Evolutionary conservation across 805 yeast genomes (phyloP).

Genomic region (Wickerhamiella cacticola): DNA sequence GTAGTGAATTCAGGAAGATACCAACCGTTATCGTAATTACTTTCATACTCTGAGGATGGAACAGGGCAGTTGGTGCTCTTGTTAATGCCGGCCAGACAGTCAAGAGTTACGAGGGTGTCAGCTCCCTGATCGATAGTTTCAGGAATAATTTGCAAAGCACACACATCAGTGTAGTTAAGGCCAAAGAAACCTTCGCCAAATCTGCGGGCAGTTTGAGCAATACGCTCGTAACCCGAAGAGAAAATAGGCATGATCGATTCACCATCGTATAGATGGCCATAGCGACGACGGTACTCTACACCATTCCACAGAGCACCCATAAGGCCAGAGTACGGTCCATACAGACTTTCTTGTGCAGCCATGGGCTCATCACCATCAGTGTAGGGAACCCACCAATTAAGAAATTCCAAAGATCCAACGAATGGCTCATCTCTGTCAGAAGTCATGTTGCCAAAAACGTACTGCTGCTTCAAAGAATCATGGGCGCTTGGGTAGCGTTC

Average conservation of each 20-base stretch:
- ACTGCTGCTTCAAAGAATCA: conserved; percentile 13
- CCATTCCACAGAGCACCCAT: conserved; percentile 41
- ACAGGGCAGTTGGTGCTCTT: conserved; percentile 17
- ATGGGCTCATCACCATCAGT: conserved; percentile 33
- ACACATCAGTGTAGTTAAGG: conserved; percentile 21
- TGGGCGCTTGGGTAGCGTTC: conserved; percentile 39
- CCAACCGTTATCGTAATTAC: conserved; percentile 13
- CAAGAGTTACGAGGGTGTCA: conserved; percentile 21
- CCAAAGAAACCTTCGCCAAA: conserved; percentile 26
- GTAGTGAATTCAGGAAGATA: conserved; percentile 15
- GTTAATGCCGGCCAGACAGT: conserved; percentile 8
- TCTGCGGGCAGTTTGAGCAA: conserved; percentile 23
- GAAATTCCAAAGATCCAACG: conserved; percentile 36
- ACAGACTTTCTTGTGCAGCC: conserved; percentile 39
- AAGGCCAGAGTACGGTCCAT: conserved; percentile 44
- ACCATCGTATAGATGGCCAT: conserved; percentile 36
- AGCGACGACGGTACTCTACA: conserved; percentile 36
- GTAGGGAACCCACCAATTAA: conserved; percentile 38
- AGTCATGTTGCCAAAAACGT: conserved; percentile 14
- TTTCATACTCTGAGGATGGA: conserved; percentile 4
- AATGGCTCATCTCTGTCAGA: conserved; percentile 10
- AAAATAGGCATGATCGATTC: conserved; percentile 38
- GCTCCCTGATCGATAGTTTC: conserved; percentile 21
- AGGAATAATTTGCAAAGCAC: conserved; percentile 21
- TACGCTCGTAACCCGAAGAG: conserved; percentile 43